A percentile compares a stretch with the other conserved stretches of the same genome.
phyloP scores from a whole-genome alignment of 1,139 yeast genomes.

The Pneumocystis murina region DNA sequence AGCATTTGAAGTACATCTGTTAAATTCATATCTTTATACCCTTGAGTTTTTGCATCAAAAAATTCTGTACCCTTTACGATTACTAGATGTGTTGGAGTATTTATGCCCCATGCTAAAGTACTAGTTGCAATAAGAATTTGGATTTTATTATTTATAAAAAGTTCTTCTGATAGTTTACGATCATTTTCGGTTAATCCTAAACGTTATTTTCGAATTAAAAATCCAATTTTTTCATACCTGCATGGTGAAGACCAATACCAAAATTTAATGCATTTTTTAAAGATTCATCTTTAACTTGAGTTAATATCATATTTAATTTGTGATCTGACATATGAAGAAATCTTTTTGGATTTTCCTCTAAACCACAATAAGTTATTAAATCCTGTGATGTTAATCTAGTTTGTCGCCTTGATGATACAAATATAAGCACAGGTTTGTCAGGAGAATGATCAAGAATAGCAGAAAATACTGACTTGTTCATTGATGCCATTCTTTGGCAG shows the following conservation, averaged over 20 bases:
- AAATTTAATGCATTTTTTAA: slow-evolving; percentile 70
- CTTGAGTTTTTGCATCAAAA: slow-evolving; percentile 69
- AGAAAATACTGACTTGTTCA: slow-evolving; percentile 96
- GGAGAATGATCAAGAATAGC: slow-evolving; percentile 96
- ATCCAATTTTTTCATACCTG: slow-evolving; percentile 36
- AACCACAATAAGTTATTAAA: slow-evolving; percentile 82
- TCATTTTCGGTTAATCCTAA: slow-evolving; percentile 58
- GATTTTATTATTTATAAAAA: slow-evolving; percentile 71
- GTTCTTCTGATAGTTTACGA: slow-evolving; percentile 68
- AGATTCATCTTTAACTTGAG: slow-evolving; percentile 76
- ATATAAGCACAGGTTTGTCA: slow-evolving; percentile 75
- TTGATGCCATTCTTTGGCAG: slow-evolving; percentile 21
- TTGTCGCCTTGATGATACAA: slow-evolving; percentile 94
- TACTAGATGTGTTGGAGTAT: slow-evolving; percentile 86
- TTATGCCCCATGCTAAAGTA: slow-evolving; percentile 95
- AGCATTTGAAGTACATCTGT: slow-evolving; percentile 85
- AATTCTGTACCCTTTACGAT: slow-evolving; percentile 87
- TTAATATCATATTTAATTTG: slow-evolving; percentile 51
- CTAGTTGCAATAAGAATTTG: slow-evolving; percentile 89
- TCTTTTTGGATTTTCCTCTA: slow-evolving; percentile 83
- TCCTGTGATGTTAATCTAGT: slow-evolving; percentile 90
- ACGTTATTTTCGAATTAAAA: not conserved
- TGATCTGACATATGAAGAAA: slow-evolving; percentile 64
- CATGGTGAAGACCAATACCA: slow-evolving; percentile 96
- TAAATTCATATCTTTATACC: slow-evolving; percentile 73